Conservation (phyloP, 2,329 filamentous ascomycete species). For the Colletotrichum limetticola region DNA sequence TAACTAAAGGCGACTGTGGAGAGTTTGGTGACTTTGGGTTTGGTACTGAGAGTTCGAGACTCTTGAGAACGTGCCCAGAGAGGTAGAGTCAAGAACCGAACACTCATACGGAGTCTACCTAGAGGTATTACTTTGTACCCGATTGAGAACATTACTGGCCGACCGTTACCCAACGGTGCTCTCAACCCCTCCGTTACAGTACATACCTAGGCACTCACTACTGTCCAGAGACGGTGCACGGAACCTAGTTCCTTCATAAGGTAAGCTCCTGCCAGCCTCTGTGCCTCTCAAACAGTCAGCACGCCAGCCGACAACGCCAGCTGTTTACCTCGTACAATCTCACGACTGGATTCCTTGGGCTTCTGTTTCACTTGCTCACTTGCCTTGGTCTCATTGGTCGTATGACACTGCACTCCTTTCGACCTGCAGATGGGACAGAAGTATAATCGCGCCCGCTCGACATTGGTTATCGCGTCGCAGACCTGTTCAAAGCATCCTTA, state of each 20-base stretch:
- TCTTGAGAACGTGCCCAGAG: neutral
- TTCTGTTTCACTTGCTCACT: conserved; percentile 37
- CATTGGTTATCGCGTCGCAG: conserved; percentile 13
- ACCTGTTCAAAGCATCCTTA: conserved; percentile 16
- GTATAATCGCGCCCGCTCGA: conserved; percentile 7
- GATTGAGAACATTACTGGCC: neutral
- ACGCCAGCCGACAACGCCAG: neutral
- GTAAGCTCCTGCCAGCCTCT: neutral
- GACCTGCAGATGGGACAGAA: conserved; percentile 28
- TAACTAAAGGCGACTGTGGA: neutral
- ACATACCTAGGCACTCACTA: neutral
- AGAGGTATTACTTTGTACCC: neutral
- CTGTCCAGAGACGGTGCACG: neutral
- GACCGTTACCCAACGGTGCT: neutral
- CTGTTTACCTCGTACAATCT: conserved; percentile 20
- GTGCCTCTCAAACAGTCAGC: neutral
- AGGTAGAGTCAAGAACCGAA: neutral
- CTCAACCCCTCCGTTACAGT: neutral
- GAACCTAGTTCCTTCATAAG: neutral
- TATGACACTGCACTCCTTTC: conserved; percentile 35
- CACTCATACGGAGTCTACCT: neutral
- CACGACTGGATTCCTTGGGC: conserved; percentile 28
- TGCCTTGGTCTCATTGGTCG: conserved; percentile 28
- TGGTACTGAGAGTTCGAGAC: neutral
- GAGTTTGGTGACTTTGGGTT: neutral